These are phyloP conservation scores for Fusarium sp. DNA, from an alignment of 2,329 filamentous ascomycete species.

Conservation along the genomic window DNA sequence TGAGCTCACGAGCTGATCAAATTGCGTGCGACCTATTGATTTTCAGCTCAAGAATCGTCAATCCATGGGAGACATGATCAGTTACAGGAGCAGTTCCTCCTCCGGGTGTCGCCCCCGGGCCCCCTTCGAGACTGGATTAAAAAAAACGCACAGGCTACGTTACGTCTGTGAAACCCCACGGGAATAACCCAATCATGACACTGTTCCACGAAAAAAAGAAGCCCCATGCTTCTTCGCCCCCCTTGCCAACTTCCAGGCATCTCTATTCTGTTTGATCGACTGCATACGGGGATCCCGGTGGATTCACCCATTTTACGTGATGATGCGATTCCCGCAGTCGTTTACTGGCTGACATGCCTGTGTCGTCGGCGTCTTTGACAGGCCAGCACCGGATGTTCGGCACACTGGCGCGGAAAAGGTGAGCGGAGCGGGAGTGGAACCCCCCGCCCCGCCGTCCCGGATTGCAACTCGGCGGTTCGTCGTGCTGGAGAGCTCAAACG, in stretches of 20 bases:
- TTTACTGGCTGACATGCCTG: constrained; percentile 30
- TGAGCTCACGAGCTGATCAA: background rate
- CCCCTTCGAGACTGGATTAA: background rate
- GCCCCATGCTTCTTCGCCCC: background rate
- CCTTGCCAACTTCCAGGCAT: constrained; percentile 15
- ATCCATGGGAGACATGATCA: background rate
- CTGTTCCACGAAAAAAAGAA: background rate
- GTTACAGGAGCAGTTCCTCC: background rate
- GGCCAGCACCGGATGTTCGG: constrained; percentile 40
- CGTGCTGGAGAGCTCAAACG: background rate
- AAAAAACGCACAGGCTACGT: constrained; percentile 17
- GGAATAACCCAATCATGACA: constrained; percentile 31
- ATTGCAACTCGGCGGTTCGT: constrained; percentile 17
- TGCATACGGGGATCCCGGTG: constrained; percentile 15
- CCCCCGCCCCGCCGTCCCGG: constrained; percentile 33
- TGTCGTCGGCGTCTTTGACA: constrained; percentile 37
- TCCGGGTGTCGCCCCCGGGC: constrained; percentile 3
- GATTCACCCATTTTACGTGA: constrained; percentile 14
- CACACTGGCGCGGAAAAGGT: constrained; percentile 40
- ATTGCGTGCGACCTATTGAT: constrained; percentile 25
- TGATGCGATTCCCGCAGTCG: constrained; percentile 27
- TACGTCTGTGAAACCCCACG: constrained; percentile 22
- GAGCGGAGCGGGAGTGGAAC: constrained; percentile 27
- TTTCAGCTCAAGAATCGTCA: constrained; percentile 7
- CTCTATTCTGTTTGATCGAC: constrained; percentile 25